A percentile compares a stretch with the other conserved stretches of the same genome.
Conservation (phyloP, 2,329 filamentous ascomycete species). For the Diplocarpon mali region DNA sequence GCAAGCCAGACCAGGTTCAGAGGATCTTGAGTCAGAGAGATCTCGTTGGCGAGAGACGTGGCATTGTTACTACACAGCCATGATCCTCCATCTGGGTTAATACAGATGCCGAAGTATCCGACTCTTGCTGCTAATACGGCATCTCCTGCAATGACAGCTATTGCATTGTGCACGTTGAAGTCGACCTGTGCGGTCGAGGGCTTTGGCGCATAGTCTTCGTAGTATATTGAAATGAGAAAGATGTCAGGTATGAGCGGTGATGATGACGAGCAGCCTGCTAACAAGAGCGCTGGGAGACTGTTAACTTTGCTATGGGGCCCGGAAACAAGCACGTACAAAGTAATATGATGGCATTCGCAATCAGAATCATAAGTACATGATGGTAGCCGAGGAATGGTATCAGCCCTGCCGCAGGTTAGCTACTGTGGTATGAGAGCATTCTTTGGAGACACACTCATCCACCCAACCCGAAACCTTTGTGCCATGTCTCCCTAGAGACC, state of each 20-base stretch:
- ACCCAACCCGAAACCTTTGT: constrained; percentile 24
- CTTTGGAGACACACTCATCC: constrained; percentile 24
- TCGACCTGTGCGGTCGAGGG: constrained; percentile 84
- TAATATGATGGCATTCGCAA: constrained; percentile 86
- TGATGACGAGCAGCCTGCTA: constrained; percentile 94
- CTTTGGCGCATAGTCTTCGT: constrained; percentile 65
- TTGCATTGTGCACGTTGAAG: constrained; percentile 74
- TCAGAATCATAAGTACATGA: constrained; percentile 94
- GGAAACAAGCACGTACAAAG: constrained; percentile 54
- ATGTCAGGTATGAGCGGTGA: constrained; percentile 91
- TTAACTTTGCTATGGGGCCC: constrained; percentile 8
- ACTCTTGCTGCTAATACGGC: constrained; percentile 83
- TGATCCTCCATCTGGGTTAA: constrained; percentile 79
- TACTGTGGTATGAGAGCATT: constrained; percentile 3
- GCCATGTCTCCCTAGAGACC: constrained; percentile 18
- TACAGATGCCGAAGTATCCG: constrained; percentile 95
- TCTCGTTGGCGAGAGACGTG: constrained; percentile 79
- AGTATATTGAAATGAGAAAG: constrained; percentile 97
- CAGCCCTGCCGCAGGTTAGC: constrained; percentile 36
- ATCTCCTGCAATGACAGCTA: constrained; percentile 78
- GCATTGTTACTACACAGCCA: constrained; percentile 98
- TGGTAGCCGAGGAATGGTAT: constrained; percentile 62
- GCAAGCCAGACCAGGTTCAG: constrained; percentile 96
- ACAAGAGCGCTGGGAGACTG: constrained; percentile 56
- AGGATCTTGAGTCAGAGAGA: constrained; percentile 85